phyloP scores from a whole-genome alignment of 106 monocot species.

The Dendrobium officinale region DNA sequence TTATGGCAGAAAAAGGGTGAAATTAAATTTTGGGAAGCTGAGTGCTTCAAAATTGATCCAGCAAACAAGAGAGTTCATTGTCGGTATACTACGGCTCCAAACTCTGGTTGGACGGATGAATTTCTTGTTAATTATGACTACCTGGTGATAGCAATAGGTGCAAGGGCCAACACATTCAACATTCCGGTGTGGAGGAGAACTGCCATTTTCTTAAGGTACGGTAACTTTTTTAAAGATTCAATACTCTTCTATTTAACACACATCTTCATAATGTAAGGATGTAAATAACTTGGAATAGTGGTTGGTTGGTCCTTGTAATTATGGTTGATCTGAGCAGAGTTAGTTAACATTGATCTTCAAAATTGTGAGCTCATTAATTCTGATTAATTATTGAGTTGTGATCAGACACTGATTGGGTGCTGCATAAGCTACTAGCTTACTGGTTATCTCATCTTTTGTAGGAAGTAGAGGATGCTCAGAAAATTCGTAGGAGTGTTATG shows the following conservation, averaged over 20 bases:
- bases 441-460: background rate
- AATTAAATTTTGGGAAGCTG: slow-evolving; percentile 14
- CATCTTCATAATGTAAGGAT: background rate
- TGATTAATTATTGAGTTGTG: background rate
- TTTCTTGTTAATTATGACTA: slow-evolving; percentile 52
- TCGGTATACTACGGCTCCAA: slow-evolving; percentile 20
- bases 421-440: background rate
- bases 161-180: slow-evolving; percentile 47
- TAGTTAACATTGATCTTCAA: background rate
- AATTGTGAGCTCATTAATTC: background rate
- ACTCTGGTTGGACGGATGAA: slow-evolving; percentile 29
- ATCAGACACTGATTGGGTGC: background rate
- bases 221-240: background rate
- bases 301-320: background rate
- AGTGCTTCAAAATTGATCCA: slow-evolving; percentile 15
- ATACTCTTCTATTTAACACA: background rate
- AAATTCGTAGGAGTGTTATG: slow-evolving; percentile 12
- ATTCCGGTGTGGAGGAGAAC: slow-evolving; percentile 49
- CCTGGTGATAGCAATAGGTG: slow-evolving; percentile 41
- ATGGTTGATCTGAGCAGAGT: background rate
- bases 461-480: slow-evolving; percentile 13
- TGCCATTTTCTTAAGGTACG: slow-evolving; percentile 53
- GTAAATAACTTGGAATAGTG: background rate
- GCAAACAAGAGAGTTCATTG: slow-evolving; percentile 11
- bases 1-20: slow-evolving; percentile 4